Base-by-base conservation (phyloP, 768 basidiomycete genomes). In the Galerina marginata region DNA sequence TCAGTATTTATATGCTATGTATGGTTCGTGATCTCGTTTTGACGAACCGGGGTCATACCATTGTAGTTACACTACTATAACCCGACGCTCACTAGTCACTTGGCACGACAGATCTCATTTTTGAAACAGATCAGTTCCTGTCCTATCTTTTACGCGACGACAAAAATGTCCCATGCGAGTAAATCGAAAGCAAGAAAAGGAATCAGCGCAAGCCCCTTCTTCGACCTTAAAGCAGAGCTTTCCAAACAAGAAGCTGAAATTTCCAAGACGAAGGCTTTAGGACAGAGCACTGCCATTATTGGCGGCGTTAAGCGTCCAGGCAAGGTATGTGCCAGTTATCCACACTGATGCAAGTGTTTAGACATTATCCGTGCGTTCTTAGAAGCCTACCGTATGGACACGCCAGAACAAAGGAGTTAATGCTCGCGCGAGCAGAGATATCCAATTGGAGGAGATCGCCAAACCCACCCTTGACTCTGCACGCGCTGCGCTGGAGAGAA, bases 381-480 rank as follows among this genome's bases (percentile, higher is more conserved):
- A 93, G 92, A 94, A 92, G 81, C 83, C 87, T 3, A 88, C 88
- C 1, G 77, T 86, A 74, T 95, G 93, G 93, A 75, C 82, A 4
- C 85, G 85, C 38, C 84, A 86, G 52, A 94, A 94, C 67, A 88
- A 87, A 70, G 93, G 92, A 14, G 86, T 95, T 16, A 70, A 82
- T 2, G 74, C 73, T 6, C 86, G 93, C 1, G 86, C 86, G 0
- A 76, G 79, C 16, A 83, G 87, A 33, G 93, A 95, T 73, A 69
- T 86, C 6, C 89, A 92, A 67, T 79, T 88, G 2, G 91, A 92
- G 63, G 85, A 77, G 39, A 75, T 91, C 58, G 87, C 85, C 74
- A 85, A 79, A 66, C 86, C 87, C 15, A 91, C 89, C 0, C 71
- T 91, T 10, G 92, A 95, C 56, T 85, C 86, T 0, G 88, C 89